A percentile compares a stretch with the other conserved stretches of the same genome.
phyloP scores from a whole-genome alignment of 2,329 filamentous ascomycete species.

The Leptographium lundbergii region DNA sequence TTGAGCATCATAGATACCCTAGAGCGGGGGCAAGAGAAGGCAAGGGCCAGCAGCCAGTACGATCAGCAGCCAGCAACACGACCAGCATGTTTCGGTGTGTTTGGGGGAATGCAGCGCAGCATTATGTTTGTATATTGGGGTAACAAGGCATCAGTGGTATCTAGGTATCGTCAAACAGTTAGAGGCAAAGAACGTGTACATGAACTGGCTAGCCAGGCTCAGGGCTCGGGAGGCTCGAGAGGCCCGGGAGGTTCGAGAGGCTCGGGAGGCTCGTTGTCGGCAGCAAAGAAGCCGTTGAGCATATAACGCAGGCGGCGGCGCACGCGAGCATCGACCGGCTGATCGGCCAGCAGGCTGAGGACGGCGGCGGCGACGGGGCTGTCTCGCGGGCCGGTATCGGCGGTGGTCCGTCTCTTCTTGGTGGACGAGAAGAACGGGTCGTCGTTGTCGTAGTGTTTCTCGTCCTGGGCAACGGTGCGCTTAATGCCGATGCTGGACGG shows the following conservation, averaged over 20 bases:
- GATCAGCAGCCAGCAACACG: no score
- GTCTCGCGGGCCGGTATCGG: slow-evolving; percentile 6
- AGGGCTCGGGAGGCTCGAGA: not conserved
- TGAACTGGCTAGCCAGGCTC: no score
- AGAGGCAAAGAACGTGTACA: not conserved
- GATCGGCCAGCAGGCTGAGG: slow-evolving; percentile 33
- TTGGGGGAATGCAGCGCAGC: not conserved
- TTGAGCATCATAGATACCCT: not conserved
- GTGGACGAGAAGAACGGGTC: not conserved
- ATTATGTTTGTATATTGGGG: not conserved
- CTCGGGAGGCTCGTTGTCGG: not conserved
- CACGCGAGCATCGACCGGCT: slow-evolving; percentile 25
- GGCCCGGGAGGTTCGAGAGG: not conserved
- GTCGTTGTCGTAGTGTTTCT: not conserved
- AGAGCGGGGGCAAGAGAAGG: not conserved
- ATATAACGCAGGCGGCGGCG: slow-evolving; percentile 35
- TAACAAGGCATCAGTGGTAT: not conserved
- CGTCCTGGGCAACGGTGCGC: not conserved
- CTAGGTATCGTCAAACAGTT: not conserved
- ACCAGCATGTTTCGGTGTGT: not conserved
- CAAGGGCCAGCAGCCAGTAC: not conserved
- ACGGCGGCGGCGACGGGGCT: slow-evolving; percentile 32
- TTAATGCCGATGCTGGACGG: not conserved
- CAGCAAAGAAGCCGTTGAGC: slow-evolving; percentile 28
- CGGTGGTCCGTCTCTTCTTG: slow-evolving; percentile 1